Percentiles rank a stretch among this genome's conserved stretches.
Evolutionary conservation across 768 basidiomycete genomes (phyloP).

Genomic region (Lactifluus pinguis): DNA sequence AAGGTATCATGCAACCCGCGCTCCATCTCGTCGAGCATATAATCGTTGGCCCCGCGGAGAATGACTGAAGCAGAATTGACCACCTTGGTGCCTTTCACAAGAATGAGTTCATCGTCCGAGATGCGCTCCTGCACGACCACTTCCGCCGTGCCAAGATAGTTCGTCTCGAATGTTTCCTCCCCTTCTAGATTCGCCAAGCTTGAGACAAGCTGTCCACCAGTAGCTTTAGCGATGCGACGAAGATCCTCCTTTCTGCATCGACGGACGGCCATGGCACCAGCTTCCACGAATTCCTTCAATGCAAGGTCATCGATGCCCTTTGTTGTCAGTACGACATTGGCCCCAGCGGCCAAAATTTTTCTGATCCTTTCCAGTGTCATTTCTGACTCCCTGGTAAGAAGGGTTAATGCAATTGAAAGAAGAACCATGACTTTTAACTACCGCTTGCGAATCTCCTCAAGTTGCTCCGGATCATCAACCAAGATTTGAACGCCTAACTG

Average conservation of each 20-base stretch:
- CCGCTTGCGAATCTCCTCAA: constrained; percentile 95
- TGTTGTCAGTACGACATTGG: constrained; percentile 94
- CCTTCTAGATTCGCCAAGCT: constrained; percentile 95
- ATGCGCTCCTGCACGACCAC: constrained; percentile 97
- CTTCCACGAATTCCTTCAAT: constrained; percentile 97
- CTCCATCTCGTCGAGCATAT: constrained; percentile 99
- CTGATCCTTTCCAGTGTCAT: constrained; percentile 93
- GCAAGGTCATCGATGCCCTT: constrained; percentile 99
- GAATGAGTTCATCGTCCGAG: constrained; percentile 95
- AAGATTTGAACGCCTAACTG: constrained; percentile 96
- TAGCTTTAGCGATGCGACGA: constrained; percentile 92
- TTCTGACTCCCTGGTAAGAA: constrained; percentile 70
- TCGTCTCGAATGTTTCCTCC: constrained; percentile 93
- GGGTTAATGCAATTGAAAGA: constrained; percentile 1
- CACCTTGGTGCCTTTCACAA: constrained; percentile 96
- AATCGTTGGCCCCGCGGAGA: constrained; percentile 95
- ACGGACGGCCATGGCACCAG: constrained; percentile 97
- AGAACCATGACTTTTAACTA: constrained; percentile 26
- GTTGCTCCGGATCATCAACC: constrained; percentile 90
- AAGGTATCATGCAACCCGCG: constrained; percentile 89
- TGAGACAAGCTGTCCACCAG: constrained; percentile 87
- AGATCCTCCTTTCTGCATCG: constrained; percentile 97
- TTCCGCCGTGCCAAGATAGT: constrained; percentile 84
- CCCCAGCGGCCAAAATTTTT: constrained; percentile 92
- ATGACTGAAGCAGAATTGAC: constrained; percentile 91